Evolutionary conservation across 208 protist species (phyloP).

Genomic region (Acanthamoeba sp.): DNA sequence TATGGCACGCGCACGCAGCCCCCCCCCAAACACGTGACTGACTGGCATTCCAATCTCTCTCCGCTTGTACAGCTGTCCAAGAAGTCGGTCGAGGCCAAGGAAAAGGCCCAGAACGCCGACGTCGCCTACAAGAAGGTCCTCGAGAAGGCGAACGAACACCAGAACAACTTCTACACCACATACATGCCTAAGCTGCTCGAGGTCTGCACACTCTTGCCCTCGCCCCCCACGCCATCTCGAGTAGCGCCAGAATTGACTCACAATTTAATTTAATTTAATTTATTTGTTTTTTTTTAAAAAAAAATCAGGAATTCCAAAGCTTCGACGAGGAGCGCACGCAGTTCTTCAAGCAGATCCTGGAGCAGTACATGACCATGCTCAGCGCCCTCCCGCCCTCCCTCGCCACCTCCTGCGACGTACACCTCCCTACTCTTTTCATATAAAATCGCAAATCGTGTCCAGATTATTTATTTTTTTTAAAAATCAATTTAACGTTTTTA

Average conservation of each 20-base stretch:
- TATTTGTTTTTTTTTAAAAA: constrained; percentile 19
- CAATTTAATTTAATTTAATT: too few relatives aligned
- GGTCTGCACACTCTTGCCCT: not conserved
- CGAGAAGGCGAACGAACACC: constrained; percentile 56
- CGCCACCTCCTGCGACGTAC: not conserved
- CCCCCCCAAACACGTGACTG: not conserved
- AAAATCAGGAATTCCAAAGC: constrained; percentile 50
- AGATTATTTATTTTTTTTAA: not conserved
- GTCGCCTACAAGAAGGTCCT: constrained; percentile 40
- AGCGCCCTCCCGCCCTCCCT: constrained; percentile 6
- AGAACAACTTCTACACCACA: constrained; percentile 30
- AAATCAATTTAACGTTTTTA: not conserved
- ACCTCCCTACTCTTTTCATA: not conserved
- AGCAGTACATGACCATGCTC: constrained; percentile 51
- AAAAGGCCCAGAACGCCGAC: constrained; percentile 40
- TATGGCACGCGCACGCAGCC: not conserved
- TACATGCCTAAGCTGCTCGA: constrained; percentile 48
- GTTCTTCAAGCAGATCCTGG: constrained; percentile 31
- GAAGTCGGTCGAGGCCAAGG: constrained; percentile 60
- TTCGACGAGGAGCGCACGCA: constrained; percentile 38
- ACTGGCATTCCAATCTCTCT: not conserved
- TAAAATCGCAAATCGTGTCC: too few relatives aligned
- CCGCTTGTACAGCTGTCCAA: not conserved
- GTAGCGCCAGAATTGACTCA: too few relatives aligned
- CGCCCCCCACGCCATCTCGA: too few relatives aligned